Base-by-base conservation (phyloP, 192 early-diverging fungal species). In the Spinellus fusiger region DNA sequence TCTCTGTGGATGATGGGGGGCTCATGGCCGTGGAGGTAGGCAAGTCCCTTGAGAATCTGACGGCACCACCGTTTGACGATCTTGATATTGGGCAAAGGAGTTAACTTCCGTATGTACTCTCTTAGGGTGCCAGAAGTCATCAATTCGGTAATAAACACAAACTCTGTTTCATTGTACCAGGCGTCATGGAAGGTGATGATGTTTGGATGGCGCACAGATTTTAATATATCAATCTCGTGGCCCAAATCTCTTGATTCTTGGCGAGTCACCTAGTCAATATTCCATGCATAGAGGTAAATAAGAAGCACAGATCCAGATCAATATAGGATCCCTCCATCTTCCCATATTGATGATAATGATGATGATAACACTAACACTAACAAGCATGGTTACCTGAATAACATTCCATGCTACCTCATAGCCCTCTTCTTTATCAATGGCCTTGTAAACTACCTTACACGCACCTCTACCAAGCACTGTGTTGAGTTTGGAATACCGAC, bases 361-460 rank as follows among this genome's bases (percentile, higher is more conserved):
- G n/a, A n/a, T n/a, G n/a, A n/a, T n/a, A n/a, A n/a, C n/a, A n/a
- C n/a, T n/a, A n/a, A n/a, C n/a, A n/a, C n/a, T n/a, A n/a, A n/a
- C n/a, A n/a, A n/a, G n/a, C n/a, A n/a, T n/a, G n/a, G n/a, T 71
- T 54, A 87, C 69, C 47, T 86, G 82, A 28, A 92, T 77, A 65
- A 85, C 86, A 74, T 93, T 93, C 92, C 92, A 93, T 26, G 92
- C 92, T 12, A 93, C 89, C 68, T 93, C 92, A 31, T 93, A 85
- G 51, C 92, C 92, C 60, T 92, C 88, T 56, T 93, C 92, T 35
- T 87, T 80, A 70, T 93, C 92, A 67, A 91, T 87, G 32, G 85
- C 87, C 66, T 91, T 90, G 76, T 80, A 93, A 7, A 93, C 92
- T 59, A 90, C 84, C 68, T 93, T 93, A 76, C 89, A 91, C 8